These are phyloP conservation scores for Cronartium quercuum DNA, from an alignment of 1,284 basidiomycete species.

Conservation along the genomic window DNA sequence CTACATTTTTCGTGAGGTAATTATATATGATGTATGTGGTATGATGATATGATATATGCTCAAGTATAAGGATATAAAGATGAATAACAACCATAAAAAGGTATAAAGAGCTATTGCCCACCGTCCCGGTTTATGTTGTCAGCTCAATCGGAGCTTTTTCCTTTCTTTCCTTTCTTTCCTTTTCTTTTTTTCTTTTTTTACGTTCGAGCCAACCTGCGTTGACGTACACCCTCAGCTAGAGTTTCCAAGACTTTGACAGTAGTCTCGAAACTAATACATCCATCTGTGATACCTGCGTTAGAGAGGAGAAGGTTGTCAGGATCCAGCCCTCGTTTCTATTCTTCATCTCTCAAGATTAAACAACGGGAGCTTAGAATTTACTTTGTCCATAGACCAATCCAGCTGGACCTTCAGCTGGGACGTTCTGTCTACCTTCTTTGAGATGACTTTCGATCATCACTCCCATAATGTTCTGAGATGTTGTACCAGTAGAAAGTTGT, in stretches of 20 bases:
- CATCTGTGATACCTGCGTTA: constrained; percentile 11
- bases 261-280: constrained; percentile 3
- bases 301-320: background rate
- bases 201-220: background rate
- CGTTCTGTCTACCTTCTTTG: constrained; percentile 76
- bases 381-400: constrained; percentile 58
- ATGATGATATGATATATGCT: no score
- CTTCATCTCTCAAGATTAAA: background rate
- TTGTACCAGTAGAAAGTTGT: constrained; percentile 59
- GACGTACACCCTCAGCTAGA: background rate
- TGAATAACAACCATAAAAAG: no score
- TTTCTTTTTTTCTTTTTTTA: no score
- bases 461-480: constrained; percentile 64
- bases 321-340: background rate
- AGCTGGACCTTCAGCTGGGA: constrained; percentile 67
- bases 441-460: constrained; percentile 98
- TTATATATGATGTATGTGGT: no score
- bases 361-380: background rate
- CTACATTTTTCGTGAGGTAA: no score
- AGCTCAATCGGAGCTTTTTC: no score
- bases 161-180: no score
- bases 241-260: constrained; percentile 5
- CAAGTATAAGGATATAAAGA: no score
- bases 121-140: no score
- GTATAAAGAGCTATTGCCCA: no score